Evolutionary conservation across 495 filamentous ascomycete species (phyloP), one percentile per base, ranked within the genome.

Genomic region (Lophium mytilinum): DNA sequence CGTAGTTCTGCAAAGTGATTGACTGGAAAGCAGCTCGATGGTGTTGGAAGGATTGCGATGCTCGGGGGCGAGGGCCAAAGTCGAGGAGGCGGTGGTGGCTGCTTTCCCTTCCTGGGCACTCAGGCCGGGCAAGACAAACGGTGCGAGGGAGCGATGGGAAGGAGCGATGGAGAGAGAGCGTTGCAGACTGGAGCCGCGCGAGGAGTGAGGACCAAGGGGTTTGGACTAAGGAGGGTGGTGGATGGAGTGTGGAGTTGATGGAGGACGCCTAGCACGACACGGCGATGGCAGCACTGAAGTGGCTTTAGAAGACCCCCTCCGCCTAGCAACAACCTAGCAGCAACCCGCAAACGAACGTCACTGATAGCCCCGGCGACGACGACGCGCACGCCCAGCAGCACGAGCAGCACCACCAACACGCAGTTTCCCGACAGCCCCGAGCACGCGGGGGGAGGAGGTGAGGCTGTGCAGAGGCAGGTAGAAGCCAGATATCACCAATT

Each of bases 81-180:
- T 63, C 57, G 62, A 67, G 64, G 57, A 60, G 42, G 53, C 48
- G 64, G 54, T 51, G 42, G 37, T 53, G 45, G 56, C 42, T 46
- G 55, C 50, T 51, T 42, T 39, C 52, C 40, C n/a, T n/a, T 21
- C 33, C 33, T 40, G 35, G 36, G 21, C 17, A 52, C 21, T 14
- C 49, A 56, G 50, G 18, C 33, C 35, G 42, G 55, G 46, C 52
- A 61, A 8, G 36, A 40, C 54, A 62, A 62, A 37, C 34, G 57
- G 55, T 58, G 62, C 18, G 62, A 61, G 50, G 51, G 62, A 53
- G 46, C 37, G 46, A 55, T 64, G 59, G 54, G 55, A 67, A 55
- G 61, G 64, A 67, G 62, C 62, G 62, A 56, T 65, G 37, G 53
- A 51, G 46, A 66, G 62, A 51, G 56, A 59, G 37, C 54, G 66